phyloP scores from a whole-genome alignment of 1,284 basidiomycete genomes.

The Prillingera fragicola region DNA sequence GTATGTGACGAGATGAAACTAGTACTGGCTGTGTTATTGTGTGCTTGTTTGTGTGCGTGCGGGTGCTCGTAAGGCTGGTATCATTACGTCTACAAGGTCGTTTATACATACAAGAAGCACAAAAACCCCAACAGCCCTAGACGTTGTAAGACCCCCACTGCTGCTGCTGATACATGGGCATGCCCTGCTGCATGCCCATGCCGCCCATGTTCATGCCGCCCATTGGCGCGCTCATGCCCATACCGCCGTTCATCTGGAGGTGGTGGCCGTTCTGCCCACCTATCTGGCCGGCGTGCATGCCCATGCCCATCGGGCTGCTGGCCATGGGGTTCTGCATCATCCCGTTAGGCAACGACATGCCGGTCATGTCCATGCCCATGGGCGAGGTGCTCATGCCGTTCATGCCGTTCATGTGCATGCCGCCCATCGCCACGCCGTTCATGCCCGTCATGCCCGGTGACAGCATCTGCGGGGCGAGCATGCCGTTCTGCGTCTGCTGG shows the following conservation, averaged over 20 bases:
- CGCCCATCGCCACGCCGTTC: not conserved
- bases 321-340: not conserved
- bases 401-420: slow-evolving; percentile 8
- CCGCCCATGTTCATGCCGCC: too few species aligned
- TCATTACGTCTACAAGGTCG: too few species aligned
- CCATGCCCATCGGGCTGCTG: slow-evolving; percentile 1
- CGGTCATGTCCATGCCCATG: slow-evolving; percentile 7
- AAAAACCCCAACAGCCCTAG: too few species aligned
- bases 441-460: not conserved
- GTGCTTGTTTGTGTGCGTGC: too few species aligned
- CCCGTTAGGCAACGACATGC: too few species aligned
- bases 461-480: not conserved
- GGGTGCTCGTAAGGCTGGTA: too few species aligned
- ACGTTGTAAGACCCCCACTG: too few species aligned
- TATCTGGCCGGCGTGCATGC: slow-evolving; percentile 3
- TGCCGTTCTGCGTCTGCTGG: slow-evolving; percentile 4
- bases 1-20: too few species aligned
- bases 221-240: not conserved
- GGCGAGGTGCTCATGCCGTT: slow-evolving; percentile 1
- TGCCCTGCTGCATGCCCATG: not conserved
- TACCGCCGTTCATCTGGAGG: not conserved
- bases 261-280: too few species aligned
- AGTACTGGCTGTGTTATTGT: too few species aligned
- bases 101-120: too few species aligned
- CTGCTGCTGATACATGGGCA: too few species aligned